Base-by-base conservation (phyloP, 1,139 yeast genomes). In the Blastobotrys arbuscula region DNA sequence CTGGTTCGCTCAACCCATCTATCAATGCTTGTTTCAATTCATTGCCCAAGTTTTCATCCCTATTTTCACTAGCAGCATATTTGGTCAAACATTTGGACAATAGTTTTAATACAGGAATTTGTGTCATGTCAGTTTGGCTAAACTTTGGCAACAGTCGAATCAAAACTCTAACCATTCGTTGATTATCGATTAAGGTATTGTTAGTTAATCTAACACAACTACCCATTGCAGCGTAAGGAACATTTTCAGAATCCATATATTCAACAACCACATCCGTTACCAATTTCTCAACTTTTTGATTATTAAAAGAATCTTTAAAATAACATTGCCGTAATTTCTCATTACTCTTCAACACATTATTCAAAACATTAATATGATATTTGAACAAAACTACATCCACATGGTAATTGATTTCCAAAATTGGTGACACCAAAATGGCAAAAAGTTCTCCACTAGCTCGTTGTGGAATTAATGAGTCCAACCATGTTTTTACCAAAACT, bases 401-500 rank as follows among this genome's bases (percentile, higher is more conserved):
- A 20, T 19, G 15, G 26, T 31, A 24, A 9, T 34, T 12, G 9
- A 48, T 33, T 20, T 45, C 37, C 23, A 80, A 62, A 13, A 82
- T 60, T 0, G 83, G 81, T 39, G 73, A 69, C 4, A 80, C 72
- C 26, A 81, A 58, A 35, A 84, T 68, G 52, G 78, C 78, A 54
- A 85, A 76, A 1, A 88, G 64, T 48, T 84, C 72, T 56, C 79
- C 80, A 1, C 81, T 68, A 1, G 82, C 72, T 0, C 87, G 87
- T 38, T 76, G 69, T 34, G 73, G 70, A 2, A 79, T 59, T 1
- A 77, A 69, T n/a, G 72, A 69, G 31, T 71, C 66, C 1, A 86
- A 66, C 79, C 92, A 85, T 49, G 77, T 75, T 6, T 73, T 64
- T 1, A 81, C 77, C n/a, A 74, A 67, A 4, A 51, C 38, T 16